Percentiles rank a stretch among this genome's conserved stretches.
phyloP scores from a whole-genome alignment of 768 basidiomycete species.

The Hemileccinum rubropunctum region DNA sequence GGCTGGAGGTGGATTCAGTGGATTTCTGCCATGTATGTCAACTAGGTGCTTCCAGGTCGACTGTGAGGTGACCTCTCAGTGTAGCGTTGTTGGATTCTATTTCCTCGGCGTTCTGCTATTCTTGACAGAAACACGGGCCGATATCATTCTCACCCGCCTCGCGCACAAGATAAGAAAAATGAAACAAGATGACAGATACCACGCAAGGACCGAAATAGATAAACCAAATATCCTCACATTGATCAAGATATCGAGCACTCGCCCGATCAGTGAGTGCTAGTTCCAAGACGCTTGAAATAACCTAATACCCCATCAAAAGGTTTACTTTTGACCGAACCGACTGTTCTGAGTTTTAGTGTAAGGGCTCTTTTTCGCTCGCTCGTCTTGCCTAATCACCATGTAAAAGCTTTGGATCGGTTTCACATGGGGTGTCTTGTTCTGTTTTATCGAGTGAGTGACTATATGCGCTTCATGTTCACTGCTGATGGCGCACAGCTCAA shows the following conservation, averaged over 20 bases:
- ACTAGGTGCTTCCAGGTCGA: not conserved
- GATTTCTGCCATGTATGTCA: conserved; percentile 62
- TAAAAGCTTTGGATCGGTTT: conserved; percentile 68
- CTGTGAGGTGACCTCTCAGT: not conserved
- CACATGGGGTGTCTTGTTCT: conserved; percentile 74
- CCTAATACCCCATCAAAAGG: conserved; percentile 8
- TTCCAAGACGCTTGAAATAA: not conserved
- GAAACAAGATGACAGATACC: conserved; percentile 62
- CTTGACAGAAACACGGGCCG: conserved; percentile 71
- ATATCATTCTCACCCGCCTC: conserved; percentile 64
- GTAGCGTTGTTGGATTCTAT: conserved; percentile 52
- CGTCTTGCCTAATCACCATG: conserved; percentile 2
- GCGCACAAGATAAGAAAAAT: conserved; percentile 63
- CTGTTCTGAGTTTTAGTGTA: conserved; percentile 72
- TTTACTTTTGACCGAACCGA: conserved; percentile 50
- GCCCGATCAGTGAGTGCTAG: conserved; percentile 64
- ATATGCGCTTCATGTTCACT: not conserved
- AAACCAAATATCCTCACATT: conserved; percentile 51
- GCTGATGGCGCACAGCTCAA: conserved; percentile 39
- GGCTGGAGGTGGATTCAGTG: conserved; percentile 86
- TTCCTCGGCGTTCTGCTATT: conserved; percentile 49
- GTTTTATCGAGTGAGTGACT: conserved; percentile 52
- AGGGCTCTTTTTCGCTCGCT: conserved; percentile 16
- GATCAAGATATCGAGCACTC: conserved; percentile 67
- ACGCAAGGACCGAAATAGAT: conserved; percentile 63